A percentile compares a stretch with the other conserved stretches of the same genome.
Conservation (phyloP, 441 rosid species). For the Erodium trifolium region DNA sequence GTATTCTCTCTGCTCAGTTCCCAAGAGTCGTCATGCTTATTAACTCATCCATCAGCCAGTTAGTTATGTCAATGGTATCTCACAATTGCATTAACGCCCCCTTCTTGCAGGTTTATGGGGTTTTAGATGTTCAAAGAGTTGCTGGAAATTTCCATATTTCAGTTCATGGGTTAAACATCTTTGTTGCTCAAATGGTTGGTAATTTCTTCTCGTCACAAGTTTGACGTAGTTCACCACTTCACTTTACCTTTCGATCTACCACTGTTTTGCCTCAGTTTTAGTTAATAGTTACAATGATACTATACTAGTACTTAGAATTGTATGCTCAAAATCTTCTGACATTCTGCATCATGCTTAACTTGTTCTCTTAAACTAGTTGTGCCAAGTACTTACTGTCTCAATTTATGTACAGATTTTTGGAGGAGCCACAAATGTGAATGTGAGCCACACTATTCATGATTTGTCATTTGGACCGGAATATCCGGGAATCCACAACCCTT, state of each 20-base stretch:
- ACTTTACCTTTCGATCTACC: too few species aligned
- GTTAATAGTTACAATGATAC: too few species aligned
- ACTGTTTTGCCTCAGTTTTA: too few species aligned
- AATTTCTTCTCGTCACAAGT: background rate
- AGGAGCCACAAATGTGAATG: constrained; percentile 67
- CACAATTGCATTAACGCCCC: constrained; percentile 15
- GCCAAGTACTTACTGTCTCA: constrained; percentile 7
- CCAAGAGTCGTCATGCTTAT: constrained; percentile 3
- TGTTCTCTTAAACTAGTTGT: too few species aligned
- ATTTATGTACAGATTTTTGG: constrained; percentile 58
- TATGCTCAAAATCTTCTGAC: too few species aligned
- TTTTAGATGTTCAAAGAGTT: constrained; percentile 91
- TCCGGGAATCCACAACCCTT: constrained; percentile 83
- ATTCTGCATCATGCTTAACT: too few species aligned
- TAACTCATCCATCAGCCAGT: background rate
- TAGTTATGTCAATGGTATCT: background rate
- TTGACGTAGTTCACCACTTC: too few species aligned
- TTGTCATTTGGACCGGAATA: constrained; percentile 90
- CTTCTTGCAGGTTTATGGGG: constrained; percentile 69
- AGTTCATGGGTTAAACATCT: constrained; percentile 84
- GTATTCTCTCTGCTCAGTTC: constrained; percentile 31
- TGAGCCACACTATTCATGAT: constrained; percentile 78
- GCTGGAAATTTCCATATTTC: constrained; percentile 98
- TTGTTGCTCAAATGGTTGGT: constrained; percentile 91
- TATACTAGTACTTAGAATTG: too few species aligned